Conservation (phyloP, 176 grass and related monocot genomes). For the sorghum (Sorghum bicolor) region Sorghum_bicolor_NCBIv3 NC_012873.2:60916001-60916500, state of each 20-base stretch:
- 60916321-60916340: not conserved
- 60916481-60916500: conserved; percentile 15
- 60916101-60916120: too few relatives aligned
- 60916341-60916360: not conserved
- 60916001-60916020: too few relatives aligned
- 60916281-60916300: not conserved
- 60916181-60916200: too few relatives aligned
- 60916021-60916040: too few relatives aligned
- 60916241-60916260: not conserved
- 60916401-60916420: conserved; percentile 12
- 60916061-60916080: too few relatives aligned
- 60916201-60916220: too few relatives aligned
- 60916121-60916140: too few relatives aligned
- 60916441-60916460: conserved; percentile 30
- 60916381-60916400: not conserved
- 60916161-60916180: too few relatives aligned
- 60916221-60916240: too few relatives aligned
- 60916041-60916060: too few relatives aligned
- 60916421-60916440: conserved; percentile 33
- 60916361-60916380: not conserved
- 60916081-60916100: too few relatives aligned
- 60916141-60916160: too few relatives aligned
- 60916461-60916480: conserved; percentile 3
- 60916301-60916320: not conserved
- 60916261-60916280: not conserved